Base-by-base conservation (phyloP, 352 stramenopile genomes). In the Phytophthora foliorum region DNA sequence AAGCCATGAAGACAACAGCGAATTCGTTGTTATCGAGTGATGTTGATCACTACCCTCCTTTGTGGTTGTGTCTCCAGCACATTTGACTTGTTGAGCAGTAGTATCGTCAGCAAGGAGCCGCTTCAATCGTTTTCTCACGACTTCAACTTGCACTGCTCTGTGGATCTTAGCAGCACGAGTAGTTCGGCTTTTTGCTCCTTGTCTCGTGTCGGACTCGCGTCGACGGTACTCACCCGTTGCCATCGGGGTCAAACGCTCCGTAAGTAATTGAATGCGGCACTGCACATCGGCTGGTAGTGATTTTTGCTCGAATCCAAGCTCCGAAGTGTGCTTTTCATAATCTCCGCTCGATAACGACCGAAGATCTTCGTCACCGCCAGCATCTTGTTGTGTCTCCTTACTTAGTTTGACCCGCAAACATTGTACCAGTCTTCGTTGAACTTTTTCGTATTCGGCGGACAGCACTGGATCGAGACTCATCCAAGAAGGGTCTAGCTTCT, bases 81-180 rank as follows among this genome's bases (percentile, higher is more conserved):
- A 2, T 11, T 38, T 68, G 51, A 21, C 7, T 16, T 61, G 54
- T 45, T 34, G 9, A 36, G 31, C 16, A 51, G 21, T 25, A 51
- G 21, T 25, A 46, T 71, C 50, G 24, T 49, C 57, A 32, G 41
- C 53, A 22, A 88, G 41, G 17, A 90, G 66, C 21, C 58, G 63
- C 52, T 76, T 68, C 21, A 92, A 65, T 6, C 81, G 64, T 39
- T 82, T 82, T n/a, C 81, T 71, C 6, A 84, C 82, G 3, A 84
- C 54, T 14, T 71, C 63, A 10, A 84, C 61, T 42, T 82, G 72
- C 16, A 86, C 67, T 17, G 77, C 72, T 2, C 69, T 42, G 52
- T 89, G 82, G 50, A 90, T 86, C n/a, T 75, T 80, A 10, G 53
- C 77, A 21, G 80, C 75, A 6, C 58, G 52, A 39, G 29, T 17